phyloP scores from a whole-genome alignment of 2,329 filamentous ascomycete genomes.

The Sclerotinia glacialis region DNA sequence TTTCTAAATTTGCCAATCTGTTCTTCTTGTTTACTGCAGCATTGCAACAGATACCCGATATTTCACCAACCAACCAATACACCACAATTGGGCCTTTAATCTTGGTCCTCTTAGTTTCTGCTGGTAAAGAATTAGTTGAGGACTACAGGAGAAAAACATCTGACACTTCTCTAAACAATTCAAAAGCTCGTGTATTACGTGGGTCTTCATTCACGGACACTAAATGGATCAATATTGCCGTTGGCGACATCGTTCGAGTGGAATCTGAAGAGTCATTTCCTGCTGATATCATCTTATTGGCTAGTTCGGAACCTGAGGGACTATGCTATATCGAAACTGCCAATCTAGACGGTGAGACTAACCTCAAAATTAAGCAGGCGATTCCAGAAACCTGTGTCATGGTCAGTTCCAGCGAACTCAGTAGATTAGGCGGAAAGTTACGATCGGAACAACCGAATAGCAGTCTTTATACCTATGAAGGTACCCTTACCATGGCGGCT shows the following conservation, averaged over 20 bases:
- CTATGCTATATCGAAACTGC: constrained; percentile 98
- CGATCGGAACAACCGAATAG: constrained; percentile 97
- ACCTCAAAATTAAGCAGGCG: constrained; percentile 97
- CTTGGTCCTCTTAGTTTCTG: constrained; percentile 90
- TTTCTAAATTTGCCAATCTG: constrained; percentile 97
- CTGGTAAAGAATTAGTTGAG: constrained; percentile 89
- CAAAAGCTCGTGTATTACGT: constrained; percentile 76
- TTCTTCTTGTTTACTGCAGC: constrained; percentile 98
- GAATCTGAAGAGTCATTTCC: constrained; percentile 95
- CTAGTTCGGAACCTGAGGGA: constrained; percentile 94
- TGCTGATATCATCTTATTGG: constrained; percentile 85
- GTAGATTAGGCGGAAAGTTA: constrained; percentile 78
- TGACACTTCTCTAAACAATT: constrained; percentile 83
- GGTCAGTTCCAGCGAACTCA: constrained; percentile 82
- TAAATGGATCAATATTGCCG: constrained; percentile 89
- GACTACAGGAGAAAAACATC: constrained; percentile 87
- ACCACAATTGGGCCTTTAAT: constrained; percentile 94
- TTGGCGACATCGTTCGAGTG: constrained; percentile 89
- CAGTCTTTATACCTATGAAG: constrained; percentile 97
- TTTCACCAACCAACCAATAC: constrained; percentile 92
- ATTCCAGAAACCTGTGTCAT: constrained; percentile 87
- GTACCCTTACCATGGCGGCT: constrained; percentile 84
- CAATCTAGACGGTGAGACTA: constrained; percentile 96
- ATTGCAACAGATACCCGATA: constrained; percentile 89
- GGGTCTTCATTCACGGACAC: constrained; percentile 82